Evolutionary conservation across 306 rosid species (phyloP), one percentile per base, ranked within the genome.

Genomic region (Biancaea sappan): DNA sequence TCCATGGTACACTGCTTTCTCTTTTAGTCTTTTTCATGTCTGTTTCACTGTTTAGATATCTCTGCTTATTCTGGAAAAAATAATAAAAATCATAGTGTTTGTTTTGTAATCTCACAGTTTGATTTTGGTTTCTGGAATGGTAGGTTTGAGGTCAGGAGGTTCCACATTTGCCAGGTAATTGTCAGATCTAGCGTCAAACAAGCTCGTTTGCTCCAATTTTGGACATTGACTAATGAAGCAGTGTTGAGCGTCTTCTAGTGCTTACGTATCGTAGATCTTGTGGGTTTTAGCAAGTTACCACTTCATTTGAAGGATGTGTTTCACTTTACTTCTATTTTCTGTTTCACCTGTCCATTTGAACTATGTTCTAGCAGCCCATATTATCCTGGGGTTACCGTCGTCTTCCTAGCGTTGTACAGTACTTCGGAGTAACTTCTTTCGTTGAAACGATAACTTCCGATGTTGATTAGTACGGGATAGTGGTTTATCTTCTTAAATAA

Each of bases 111-210:
- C 80, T 85, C 69, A 66, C 81, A 35, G 66, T 79, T 81, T 61
- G 68, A 14, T 41, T 85, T 44, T 72, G 76, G 63, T 60, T 68
- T 60, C 25, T 84, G 94, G 92, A 77, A 84, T 82, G 84, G 81
- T 89, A 86, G 88, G 81, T 87, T 89, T 79, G 87, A 58, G 74
- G 69, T 80, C 18, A 79, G 22, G 74, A 70, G 77, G 80, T 76
- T 81, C 69, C 57, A 47, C 89, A 82, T 82, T 91, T 80, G 62
- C 77, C 54, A 57, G 84, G 91, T 87, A 80, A 70, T 71, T 73
- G 70, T 64, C 83, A 89, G 97, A 91, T 91, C 97, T 91, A 86
- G 81, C 69, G 12, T 65, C 48, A 35, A 37, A 53, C 59, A 26
- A 37, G 35, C 77, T 41, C 10, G 2, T 66, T 21, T 53, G 43